A percentile compares a stretch with the other conserved stretches of the same genome.
These are phyloP conservation scores for Phanerochaete carnosa DNA, from an alignment of 768 basidiomycete genomes.

Conservation along the genomic window DNA sequence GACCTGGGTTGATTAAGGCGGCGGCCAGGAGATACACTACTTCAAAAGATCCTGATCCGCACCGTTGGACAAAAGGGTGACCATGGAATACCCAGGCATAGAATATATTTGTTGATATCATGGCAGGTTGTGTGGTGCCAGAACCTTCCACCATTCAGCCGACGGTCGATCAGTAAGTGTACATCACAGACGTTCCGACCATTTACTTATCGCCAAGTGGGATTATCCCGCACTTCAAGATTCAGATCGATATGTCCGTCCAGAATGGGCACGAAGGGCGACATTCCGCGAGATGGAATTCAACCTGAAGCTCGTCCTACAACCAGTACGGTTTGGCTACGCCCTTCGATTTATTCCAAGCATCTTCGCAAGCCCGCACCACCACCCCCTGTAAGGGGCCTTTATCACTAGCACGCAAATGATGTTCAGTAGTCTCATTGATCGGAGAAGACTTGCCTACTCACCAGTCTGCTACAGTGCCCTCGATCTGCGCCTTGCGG, in stretches of 20 bases:
- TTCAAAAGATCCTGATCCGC: no score
- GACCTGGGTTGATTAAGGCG: constrained; percentile 54
- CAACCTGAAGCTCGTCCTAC: no score
- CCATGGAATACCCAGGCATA: no score
- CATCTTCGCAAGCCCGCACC: constrained; percentile 47
- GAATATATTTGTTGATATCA: no score
- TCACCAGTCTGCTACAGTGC: constrained; percentile 39
- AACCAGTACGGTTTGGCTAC: constrained; percentile 1
- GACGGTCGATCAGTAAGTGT: no score
- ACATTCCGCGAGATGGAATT: not conserved
- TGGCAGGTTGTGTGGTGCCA: no score
- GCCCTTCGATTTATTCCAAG: constrained; percentile 28
- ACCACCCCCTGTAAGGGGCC: constrained; percentile 53
- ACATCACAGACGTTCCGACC: no score
- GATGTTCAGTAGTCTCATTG: not conserved
- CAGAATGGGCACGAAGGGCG: not conserved
- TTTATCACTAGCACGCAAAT: constrained; percentile 30
- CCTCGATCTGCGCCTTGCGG: constrained; percentile 39
- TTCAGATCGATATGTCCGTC: constrained; percentile 21
- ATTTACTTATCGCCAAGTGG: no score
- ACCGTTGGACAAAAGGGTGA: no score
- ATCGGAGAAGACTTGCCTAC: not conserved
- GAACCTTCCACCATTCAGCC: no score
- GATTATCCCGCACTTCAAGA: constrained; percentile 42
- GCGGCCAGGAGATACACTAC: constrained; percentile 57